Percentiles rank a stretch among this genome's conserved stretches.
phyloP scores from a whole-genome alignment of 176 grass and related monocot species.

The maize (Zea mays) region Zm-B73-REFERENCE-NAM-5.0 NC_050104.1:82474501-82475000 shows the following conservation, averaged over 20 bases:
- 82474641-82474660: no score
- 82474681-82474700: neutral
- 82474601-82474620: no score
- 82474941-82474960: constrained; percentile 13
- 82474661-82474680: neutral
- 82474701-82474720: neutral
- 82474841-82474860: neutral
- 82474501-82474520: no score
- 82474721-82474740: neutral
- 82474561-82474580: no score
- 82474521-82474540: no score
- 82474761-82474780: neutral
- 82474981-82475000: constrained; percentile 58
- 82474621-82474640: no score
- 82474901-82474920: neutral
- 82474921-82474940: neutral
- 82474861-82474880: neutral
- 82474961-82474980: constrained; percentile 33
- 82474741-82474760: neutral
- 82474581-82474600: no score
- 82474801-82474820: neutral
- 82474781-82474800: neutral
- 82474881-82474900: neutral
- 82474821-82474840: neutral
- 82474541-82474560: no score